Conservation (phyloP, 768 basidiomycete genomes). For the Pulveroboletus sp. region DNA sequence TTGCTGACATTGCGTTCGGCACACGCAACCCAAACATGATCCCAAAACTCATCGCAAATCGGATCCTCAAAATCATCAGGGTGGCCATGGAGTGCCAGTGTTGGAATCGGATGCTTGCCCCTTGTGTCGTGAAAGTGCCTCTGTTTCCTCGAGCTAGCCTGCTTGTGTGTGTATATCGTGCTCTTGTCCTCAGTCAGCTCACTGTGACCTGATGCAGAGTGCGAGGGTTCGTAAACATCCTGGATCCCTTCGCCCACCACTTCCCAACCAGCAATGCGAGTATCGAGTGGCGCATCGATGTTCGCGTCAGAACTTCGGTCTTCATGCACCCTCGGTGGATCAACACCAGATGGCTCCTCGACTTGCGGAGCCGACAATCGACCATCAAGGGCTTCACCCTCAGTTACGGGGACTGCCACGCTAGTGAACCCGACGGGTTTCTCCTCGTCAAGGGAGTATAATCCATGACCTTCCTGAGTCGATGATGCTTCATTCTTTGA, state of each 20-base stretch:
- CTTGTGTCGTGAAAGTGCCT: constrained; percentile 53
- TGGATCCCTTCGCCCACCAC: constrained; percentile 38
- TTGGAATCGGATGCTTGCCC: constrained; percentile 60
- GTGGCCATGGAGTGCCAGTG: no score
- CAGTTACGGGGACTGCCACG: constrained; percentile 61
- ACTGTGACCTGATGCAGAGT: constrained; percentile 40
- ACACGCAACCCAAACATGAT: constrained; percentile 79
- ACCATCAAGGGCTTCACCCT: constrained; percentile 57
- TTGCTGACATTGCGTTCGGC: constrained; percentile 80
- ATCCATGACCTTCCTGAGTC: constrained; percentile 47
- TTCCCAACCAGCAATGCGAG: constrained; percentile 39
- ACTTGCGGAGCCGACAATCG: constrained; percentile 35
- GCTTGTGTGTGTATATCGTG: constrained; percentile 44
- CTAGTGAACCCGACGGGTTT: constrained; percentile 55
- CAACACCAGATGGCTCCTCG: constrained; percentile 23
- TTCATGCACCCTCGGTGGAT: constrained; percentile 24
- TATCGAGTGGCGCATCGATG: constrained; percentile 20
- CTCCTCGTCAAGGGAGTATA: constrained; percentile 47
- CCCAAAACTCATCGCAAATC: constrained; percentile 83
- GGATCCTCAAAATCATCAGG: constrained; percentile 86
- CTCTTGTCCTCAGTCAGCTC: constrained; percentile 46
- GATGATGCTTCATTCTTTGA: constrained; percentile 28
- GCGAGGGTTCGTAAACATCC: constrained; percentile 44
- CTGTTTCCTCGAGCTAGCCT: constrained; percentile 51
- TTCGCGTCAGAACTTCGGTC: background rate